These are phyloP conservation scores for Polytolypa hystricis DNA, from an alignment of 2,329 filamentous ascomycete genomes.

Conservation along the genomic window DNA sequence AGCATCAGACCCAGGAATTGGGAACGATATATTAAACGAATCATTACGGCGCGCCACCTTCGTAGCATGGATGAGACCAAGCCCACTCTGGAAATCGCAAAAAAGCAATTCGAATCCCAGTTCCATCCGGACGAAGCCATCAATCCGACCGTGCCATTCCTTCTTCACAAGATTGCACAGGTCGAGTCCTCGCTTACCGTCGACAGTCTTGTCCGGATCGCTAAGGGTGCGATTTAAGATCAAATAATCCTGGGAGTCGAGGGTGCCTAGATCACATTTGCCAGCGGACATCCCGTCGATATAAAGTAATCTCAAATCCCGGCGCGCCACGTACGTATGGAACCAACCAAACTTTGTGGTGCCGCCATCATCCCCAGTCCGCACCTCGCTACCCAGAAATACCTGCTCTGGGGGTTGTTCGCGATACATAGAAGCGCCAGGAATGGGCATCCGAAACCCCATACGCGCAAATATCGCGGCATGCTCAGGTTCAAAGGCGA, in stretches of 20 bases:
- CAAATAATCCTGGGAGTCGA: conserved; percentile 54
- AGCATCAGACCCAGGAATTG: background rate
- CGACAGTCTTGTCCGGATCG: conserved; percentile 42
- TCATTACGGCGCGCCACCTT: conserved; percentile 7
- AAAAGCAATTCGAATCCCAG: conserved; percentile 58
- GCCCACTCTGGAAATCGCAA: conserved; percentile 45
- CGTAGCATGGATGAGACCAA: conserved; percentile 23
- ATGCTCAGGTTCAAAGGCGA: conserved; percentile 69
- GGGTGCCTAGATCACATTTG: conserved; percentile 51
- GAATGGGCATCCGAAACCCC: conserved; percentile 3
- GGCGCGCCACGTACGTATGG: conserved; percentile 51
- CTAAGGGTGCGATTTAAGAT: conserved; percentile 37
- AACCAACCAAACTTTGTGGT: conserved; percentile 41
- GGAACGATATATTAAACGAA: background rate
- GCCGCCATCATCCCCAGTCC: conserved; percentile 7
- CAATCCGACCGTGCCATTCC: conserved; percentile 41
- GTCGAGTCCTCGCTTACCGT: conserved; percentile 14
- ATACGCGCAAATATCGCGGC: conserved; percentile 50
- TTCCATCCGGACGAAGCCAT: conserved; percentile 56
- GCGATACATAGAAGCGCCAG: conserved; percentile 4
- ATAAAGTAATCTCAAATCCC: conserved; percentile 50
- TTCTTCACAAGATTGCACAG: conserved; percentile 43
- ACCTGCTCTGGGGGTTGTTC: background rate
- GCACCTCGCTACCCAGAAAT: background rate
- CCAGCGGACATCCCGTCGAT: conserved; percentile 59